Evolutionary conservation across 164 flowering plant genomes (phyloP), one percentile per base, ranked within the genome.

Genomic region (Chimonanthus praecox): DNA sequence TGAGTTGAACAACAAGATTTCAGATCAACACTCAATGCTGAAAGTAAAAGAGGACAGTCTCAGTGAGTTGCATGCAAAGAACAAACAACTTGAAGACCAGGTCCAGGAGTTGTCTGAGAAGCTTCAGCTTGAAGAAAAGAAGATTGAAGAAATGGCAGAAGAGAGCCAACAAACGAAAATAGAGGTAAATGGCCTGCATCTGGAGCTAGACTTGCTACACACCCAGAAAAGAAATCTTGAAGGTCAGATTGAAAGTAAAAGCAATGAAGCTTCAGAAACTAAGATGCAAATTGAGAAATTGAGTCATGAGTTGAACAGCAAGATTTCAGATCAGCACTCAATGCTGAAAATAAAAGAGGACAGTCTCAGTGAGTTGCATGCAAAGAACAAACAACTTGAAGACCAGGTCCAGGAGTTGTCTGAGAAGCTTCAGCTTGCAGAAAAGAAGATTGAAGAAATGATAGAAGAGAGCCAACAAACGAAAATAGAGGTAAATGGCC

Each of bases 211-310:
- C 58, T 69, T 81, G 0, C 10, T 84, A 44, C 74, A 51, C 49
- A 18, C 71, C 44, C 78, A 75, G 73, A 83, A 77, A 66, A 74
- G 78, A 44, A 82, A 82, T 61, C 3, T 86, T 76, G 84, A 81
- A 71, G 75, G 69, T 63, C 71, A 78, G 70, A 63, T 82, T 51
- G 81, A 73, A 72, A 81, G 72, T 21, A 81, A 78, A 73, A 58
- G 5, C 47, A 5, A 11, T 7, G 75, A 77, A 47, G 50, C 45
- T 61, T 67, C 76, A 66, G 70, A 51, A 58, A 45, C 44, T 5
- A 47, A 66, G 58, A 8, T 67, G 46, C 75, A 51, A 70, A 66
- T 65, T 43, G 75, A 73, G 45, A 73, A 18, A 7, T 72, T 72
- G 51, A 62, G 47, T 15, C n/a, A 47, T n/a, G 68, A 72, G 43